These are phyloP conservation scores for Strobilomyces echinocephalus DNA, from an alignment of 768 basidiomycete genomes.

Conservation along the genomic window DNA sequence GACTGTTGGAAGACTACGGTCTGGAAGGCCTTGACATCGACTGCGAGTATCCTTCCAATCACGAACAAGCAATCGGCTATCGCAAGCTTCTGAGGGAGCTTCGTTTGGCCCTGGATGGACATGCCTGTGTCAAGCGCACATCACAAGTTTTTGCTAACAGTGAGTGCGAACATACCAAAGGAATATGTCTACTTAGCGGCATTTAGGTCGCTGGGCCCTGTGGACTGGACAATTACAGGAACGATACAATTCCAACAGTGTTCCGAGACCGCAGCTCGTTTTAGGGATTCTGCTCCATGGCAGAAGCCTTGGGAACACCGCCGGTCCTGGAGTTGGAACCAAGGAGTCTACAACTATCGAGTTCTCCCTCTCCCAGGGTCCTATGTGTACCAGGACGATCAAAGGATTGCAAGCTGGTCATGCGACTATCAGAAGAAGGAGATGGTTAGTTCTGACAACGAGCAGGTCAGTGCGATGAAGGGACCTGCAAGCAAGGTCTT, in stretches of 20 bases:
- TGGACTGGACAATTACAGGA: constrained; percentile 79
- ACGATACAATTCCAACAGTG: constrained; percentile 68
- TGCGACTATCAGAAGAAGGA: constrained; percentile 73
- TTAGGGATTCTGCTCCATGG: constrained; percentile 93
- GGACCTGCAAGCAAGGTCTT: constrained; percentile 68
- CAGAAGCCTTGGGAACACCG: constrained; percentile 80
- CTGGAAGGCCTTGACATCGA: constrained; percentile 90
- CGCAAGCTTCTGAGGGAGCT: constrained; percentile 76
- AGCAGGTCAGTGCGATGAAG: constrained; percentile 64
- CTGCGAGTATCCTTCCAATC: constrained; percentile 86
- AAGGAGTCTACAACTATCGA: constrained; percentile 90
- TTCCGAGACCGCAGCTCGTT: constrained; percentile 74
- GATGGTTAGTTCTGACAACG: constrained; percentile 80
- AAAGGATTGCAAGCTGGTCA: constrained; percentile 72
- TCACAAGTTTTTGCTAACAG: constrained; percentile 70
- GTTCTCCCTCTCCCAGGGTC: constrained; percentile 76
- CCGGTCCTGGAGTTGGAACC: constrained; percentile 89
- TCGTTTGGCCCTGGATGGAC: constrained; percentile 67
- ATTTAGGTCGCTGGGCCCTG: constrained; percentile 86
- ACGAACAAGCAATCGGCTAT: constrained; percentile 77
- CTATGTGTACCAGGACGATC: constrained; percentile 59
- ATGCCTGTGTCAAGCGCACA: constrained; percentile 60
- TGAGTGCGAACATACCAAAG: constrained; percentile 32
- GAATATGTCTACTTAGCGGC: background rate
- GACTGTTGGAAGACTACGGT: constrained; percentile 85